phyloP scores from a whole-genome alignment of 2,329 filamentous ascomycete genomes.

The Shiraia sp. region DNA sequence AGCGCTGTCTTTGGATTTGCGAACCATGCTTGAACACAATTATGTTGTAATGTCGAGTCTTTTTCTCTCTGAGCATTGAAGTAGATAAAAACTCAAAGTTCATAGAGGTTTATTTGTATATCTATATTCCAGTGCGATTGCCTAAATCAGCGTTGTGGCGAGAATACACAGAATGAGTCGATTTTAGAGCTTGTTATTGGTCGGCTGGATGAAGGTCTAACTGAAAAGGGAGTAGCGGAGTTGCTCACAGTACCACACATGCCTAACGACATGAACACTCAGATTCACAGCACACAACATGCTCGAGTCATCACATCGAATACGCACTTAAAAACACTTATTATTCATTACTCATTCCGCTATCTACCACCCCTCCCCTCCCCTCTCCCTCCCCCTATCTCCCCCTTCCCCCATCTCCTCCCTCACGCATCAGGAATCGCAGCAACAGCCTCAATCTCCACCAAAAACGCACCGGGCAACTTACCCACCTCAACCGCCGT shows the following conservation, averaged over 20 bases:
- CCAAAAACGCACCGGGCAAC: constrained; percentile 34
- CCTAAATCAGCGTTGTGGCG: too few relatives aligned
- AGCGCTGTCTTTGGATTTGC: constrained; percentile 28
- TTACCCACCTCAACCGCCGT: constrained; percentile 38
- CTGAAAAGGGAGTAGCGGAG: neutral
- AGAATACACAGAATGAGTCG: neutral
- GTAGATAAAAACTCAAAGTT: too few relatives aligned
- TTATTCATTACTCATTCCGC: too few relatives aligned
- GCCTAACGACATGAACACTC: too few relatives aligned
- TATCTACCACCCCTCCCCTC: too few relatives aligned
- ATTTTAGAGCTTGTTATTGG: neutral
- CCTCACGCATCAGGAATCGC: constrained; percentile 29
- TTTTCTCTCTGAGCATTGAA: neutral
- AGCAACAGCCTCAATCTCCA: constrained; percentile 40
- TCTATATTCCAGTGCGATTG: too few relatives aligned
- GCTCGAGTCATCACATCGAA: too few relatives aligned
- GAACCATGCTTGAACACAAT: constrained; percentile 28
- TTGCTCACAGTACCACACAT: too few relatives aligned
- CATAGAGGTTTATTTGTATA: too few relatives aligned
- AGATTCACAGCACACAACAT: too few relatives aligned
- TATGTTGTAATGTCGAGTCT: neutral
- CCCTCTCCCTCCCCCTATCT: too few relatives aligned
- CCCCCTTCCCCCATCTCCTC: neutral
- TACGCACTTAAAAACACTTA: too few relatives aligned
- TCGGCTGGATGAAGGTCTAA: neutral